phyloP scores from a whole-genome alignment of 1,284 basidiomycete species.

The Melampsora abietis-canadensis region DNA sequence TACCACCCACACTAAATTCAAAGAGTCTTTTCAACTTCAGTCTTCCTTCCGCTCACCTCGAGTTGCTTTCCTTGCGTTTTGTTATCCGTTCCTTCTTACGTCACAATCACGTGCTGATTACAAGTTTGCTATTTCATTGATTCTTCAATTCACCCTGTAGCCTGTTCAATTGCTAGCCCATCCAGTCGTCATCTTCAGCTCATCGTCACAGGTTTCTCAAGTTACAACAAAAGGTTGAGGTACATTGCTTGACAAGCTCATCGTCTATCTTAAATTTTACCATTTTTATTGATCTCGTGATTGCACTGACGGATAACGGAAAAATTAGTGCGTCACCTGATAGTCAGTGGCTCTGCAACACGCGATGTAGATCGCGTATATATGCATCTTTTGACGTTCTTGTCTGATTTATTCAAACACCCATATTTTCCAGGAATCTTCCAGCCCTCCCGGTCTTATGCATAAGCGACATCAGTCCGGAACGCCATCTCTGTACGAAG shows the following conservation, averaged over 20 bases:
- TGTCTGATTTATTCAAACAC: neutral
- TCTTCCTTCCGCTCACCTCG: neutral
- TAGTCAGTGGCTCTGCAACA: neutral
- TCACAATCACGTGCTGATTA: neutral
- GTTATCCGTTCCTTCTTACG: neutral
- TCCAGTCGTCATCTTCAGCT: neutral
- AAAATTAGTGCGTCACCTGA: neutral
- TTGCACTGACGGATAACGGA: constrained; percentile 5
- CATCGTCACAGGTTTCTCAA: neutral
- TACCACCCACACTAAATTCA: neutral
- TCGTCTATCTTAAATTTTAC: neutral
- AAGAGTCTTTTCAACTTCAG: neutral
- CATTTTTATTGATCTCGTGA: neutral
- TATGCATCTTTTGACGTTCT: neutral
- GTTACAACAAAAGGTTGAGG: too few relatives aligned
- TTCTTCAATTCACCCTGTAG: neutral
- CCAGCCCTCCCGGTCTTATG: neutral
- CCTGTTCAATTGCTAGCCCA: neutral
- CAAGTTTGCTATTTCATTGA: neutral
- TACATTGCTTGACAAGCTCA: too few relatives aligned
- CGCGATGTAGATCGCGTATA: neutral
- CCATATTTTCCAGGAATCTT: neutral
- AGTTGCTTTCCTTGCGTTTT: neutral
- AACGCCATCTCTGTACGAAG: neutral
- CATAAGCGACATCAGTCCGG: neutral